Conservation (phyloP, 2,329 filamentous ascomycete genomes). For the Colletotrichum spaethianum region DNA sequence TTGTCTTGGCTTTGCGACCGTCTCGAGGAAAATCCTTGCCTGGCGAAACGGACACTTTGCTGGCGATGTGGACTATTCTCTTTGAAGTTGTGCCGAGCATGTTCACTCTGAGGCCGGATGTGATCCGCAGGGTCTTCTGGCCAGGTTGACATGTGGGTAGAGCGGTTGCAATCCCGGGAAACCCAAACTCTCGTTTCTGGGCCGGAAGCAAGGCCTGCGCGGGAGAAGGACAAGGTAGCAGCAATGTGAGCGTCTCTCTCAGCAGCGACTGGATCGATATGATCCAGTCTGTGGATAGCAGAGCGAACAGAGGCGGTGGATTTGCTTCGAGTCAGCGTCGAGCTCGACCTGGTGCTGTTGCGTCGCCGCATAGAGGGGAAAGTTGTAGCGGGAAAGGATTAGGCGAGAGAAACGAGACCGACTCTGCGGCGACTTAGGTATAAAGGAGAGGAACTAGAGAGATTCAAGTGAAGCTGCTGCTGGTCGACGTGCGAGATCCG, state of each 20-base stretch:
- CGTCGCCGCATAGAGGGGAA: constrained; percentile 61
- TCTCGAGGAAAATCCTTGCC: constrained; percentile 41
- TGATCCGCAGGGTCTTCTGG: background rate
- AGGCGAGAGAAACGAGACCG: background rate
- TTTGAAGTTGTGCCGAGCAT: constrained; percentile 31
- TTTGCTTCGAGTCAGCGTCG: constrained; percentile 65
- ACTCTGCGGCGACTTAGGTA: constrained; percentile 20
- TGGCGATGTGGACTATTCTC: constrained; percentile 54
- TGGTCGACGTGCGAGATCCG: constrained; percentile 8
- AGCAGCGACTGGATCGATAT: constrained; percentile 64
- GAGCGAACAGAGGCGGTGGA: constrained; percentile 58
- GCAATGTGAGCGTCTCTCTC: constrained; percentile 74
- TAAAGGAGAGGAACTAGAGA: constrained; percentile 28
- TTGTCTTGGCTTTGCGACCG: background rate
- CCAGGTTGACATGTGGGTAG: background rate
- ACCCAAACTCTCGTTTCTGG: constrained; percentile 50
- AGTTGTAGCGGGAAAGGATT: background rate
- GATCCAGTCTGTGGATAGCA: constrained; percentile 59
- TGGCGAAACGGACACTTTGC: constrained; percentile 70
- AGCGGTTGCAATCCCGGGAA: background rate
- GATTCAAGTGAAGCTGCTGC: constrained; percentile 41
- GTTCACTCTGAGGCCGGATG: constrained; percentile 39
- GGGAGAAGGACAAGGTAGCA: constrained; percentile 71
- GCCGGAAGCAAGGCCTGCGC: constrained; percentile 61
- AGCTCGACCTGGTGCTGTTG: constrained; percentile 62